These are phyloP conservation scores for Helicocarpus griseus DNA, from an alignment of 2,329 filamentous ascomycete genomes.

Conservation along the genomic window DNA sequence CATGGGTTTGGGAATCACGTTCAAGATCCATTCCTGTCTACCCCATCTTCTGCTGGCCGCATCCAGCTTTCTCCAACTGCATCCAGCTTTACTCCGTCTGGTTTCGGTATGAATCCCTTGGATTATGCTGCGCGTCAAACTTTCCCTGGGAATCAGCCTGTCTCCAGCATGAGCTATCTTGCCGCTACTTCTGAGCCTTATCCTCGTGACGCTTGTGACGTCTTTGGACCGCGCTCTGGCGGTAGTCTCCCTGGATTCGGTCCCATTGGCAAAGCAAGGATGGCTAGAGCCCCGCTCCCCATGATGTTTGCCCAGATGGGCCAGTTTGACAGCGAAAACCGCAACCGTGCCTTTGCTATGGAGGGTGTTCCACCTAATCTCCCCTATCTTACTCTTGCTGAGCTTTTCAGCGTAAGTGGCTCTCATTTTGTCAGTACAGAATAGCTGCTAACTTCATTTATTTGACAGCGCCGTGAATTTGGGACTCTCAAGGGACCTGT, in stretches of 20 bases:
- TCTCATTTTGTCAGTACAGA: background rate
- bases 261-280: conserved; percentile 15
- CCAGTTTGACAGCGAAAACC: conserved; percentile 19
- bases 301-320: conserved; percentile 12
- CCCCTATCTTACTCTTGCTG: conserved; percentile 26
- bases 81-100: conserved; percentile 49
- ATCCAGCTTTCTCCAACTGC: conserved; percentile 53
- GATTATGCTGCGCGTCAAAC: conserved; percentile 2
- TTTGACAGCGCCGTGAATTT: conserved; percentile 25
- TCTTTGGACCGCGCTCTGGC: conserved; percentile 9
- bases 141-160: conserved; percentile 6
- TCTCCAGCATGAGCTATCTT: conserved; percentile 14
- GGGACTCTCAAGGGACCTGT: conserved; percentile 30
- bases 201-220: conserved; percentile 6
- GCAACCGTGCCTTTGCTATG: conserved; percentile 23
- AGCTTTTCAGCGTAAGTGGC: conserved; percentile 30
- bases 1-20: conserved; percentile 9
- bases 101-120: conserved; percentile 8
- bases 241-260: conserved; percentile 15
- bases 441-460: conserved; percentile 8
- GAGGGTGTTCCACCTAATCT: conserved; percentile 23
- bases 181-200: conserved; percentile 16
- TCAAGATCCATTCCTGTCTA: conserved; percentile 23
- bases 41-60: conserved; percentile 12
- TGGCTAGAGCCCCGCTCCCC: conserved; percentile 7